Evolutionary conservation across 352 stramenopile species (phyloP).

Genomic region (Pythium guiyangense): DNA sequence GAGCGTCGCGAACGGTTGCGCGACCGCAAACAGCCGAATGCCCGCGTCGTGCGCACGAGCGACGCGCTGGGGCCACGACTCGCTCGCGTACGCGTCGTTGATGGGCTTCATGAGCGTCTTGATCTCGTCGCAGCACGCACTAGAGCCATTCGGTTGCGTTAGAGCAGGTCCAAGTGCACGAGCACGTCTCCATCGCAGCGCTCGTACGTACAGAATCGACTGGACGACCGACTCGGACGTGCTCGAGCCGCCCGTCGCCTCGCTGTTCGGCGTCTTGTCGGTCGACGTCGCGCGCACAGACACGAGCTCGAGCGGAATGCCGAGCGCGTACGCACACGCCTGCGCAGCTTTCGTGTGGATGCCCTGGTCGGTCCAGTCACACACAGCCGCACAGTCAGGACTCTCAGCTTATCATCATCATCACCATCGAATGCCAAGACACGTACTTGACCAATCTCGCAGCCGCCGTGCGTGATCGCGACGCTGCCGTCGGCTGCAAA

Average conservation of each 20-base stretch:
- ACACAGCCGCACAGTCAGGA: no score
- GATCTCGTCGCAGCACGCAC: conserved; percentile 39
- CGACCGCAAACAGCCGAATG: conserved; percentile 93
- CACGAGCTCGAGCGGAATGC: conserved; percentile 32
- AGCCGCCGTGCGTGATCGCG: conserved; percentile 93
- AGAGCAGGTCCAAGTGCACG: neutral
- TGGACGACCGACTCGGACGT: conserved; percentile 51
- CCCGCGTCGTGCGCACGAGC: conserved; percentile 87
- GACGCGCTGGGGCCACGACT: conserved; percentile 53
- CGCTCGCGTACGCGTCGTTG: conserved; percentile 9
- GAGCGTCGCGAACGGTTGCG: conserved; percentile 84
- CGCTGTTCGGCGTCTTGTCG: conserved; percentile 41
- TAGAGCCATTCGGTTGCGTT: conserved; percentile 3
- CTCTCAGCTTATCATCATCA: no score
- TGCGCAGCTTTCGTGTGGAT: conserved; percentile 68
- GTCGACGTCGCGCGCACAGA: conserved; percentile 41
- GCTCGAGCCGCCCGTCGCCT: conserved; percentile 41
- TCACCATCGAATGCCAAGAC: no score
- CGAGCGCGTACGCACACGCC: conserved; percentile 40
- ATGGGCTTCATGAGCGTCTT: conserved; percentile 30
- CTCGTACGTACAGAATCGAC: conserved; percentile 23
- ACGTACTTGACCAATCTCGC: conserved; percentile 96
- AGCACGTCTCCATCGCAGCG: neutral
- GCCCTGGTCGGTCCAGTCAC: conserved; percentile 16
- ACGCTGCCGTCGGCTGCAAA: conserved; percentile 89